phyloP scores from a whole-genome alignment of 129 eudicot genomes.

The Kitagawia praeruptora region DNA sequence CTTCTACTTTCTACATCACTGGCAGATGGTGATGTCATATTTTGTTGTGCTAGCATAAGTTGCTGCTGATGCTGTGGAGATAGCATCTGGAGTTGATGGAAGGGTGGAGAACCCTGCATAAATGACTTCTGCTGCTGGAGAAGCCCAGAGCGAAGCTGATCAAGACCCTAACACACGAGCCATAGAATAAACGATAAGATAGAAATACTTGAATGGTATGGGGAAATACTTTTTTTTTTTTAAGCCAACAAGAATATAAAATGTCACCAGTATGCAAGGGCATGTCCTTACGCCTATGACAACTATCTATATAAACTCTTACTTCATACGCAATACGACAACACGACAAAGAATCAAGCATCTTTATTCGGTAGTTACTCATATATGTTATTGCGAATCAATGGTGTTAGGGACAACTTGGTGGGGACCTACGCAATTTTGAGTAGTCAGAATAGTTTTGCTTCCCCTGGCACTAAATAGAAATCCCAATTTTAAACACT shows the following conservation, averaged over 20 bases:
- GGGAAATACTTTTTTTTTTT: not conserved
- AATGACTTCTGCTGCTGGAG: conserved; percentile 91
- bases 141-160: conserved; percentile 74
- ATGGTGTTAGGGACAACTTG: not conserved
- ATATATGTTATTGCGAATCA: not conserved
- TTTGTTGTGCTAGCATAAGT: conserved; percentile 86
- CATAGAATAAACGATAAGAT: conserved; percentile 11
- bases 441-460: not conserved
- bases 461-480: not conserved
- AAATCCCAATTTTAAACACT: not conserved
- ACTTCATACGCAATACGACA: not conserved
- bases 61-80: conserved; percentile 97
- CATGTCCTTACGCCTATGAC: not conserved
- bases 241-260: not conserved
- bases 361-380: not conserved
- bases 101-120: conserved; percentile 90
- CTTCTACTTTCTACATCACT: conserved; percentile 79
- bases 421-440: not conserved
- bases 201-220: not conserved
- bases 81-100: conserved; percentile 85
- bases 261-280: not conserved
- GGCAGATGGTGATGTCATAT: conserved; percentile 75
- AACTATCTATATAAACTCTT: not conserved
- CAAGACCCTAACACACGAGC: conserved; percentile 51
- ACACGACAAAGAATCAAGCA: not conserved